Evolutionary conservation across 176 grass and related monocot species (phyloP), one percentile per base, ranked within the genome.

Genomic region (Musa acuminata): DNA sequence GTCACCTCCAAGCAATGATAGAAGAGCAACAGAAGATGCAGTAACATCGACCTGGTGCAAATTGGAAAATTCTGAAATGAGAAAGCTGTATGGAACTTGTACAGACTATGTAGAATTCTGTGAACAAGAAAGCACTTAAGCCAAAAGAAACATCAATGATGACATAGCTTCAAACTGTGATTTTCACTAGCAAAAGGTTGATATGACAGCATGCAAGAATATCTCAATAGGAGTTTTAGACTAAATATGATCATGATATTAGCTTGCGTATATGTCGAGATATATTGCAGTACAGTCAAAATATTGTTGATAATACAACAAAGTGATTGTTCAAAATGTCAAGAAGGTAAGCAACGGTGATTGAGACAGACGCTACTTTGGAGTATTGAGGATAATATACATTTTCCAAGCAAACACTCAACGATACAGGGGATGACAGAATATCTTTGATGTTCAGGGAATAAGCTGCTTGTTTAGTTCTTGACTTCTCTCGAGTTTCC

Each of bases 41-140:
- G 77, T 63, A 48, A 93, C 87, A 93, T 93, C 94, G 74, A 93
- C 86, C 94, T 97, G 84, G 60, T 72, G 24, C 71, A 83, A 69
- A 83, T 72, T 79, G 49, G 72, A 79, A 73, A 9, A 13, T 69
- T 73, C 79, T 17, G 8, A 67, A 68, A 75, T 49, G 74, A 77
- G 51, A 35, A 52, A 72, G 16, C 35, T 64, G 69, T 23, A 27
- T 75, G 72, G 49, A 69, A 79, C 63, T 51, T 57, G 48, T 3
- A 76, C 49, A 77, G 49, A 49, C 35, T 59, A 16, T n/a, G 49
- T 26, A 20, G 3, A 77, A 51, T 53, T 19, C 71, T 11, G 62
- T 17, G 66, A 67, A 78, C 27, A 16, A 2, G 64, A 52, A 55
- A 72, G 52, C 20, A 50, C 50, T 64, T 64, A 73, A 26, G 55